phyloP scores from a whole-genome alignment of 345 rosid species.

The Carallia pectinifolia region DNA sequence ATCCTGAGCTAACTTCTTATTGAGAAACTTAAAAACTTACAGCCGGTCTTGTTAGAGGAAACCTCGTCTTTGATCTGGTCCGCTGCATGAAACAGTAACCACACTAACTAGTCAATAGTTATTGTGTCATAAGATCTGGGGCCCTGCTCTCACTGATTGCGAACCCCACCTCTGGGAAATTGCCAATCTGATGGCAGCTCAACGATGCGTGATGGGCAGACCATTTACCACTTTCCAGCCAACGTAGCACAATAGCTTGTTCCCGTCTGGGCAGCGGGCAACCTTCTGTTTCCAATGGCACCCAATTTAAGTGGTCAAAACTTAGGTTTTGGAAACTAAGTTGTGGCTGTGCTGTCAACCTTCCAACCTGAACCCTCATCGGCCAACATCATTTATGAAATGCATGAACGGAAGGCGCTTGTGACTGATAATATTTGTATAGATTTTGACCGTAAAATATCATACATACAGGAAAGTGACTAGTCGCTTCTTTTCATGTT shows the following conservation, averaged over 20 bases:
- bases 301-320: no score
- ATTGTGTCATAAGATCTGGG: no score
- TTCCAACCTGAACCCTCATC: background rate
- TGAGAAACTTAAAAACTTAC: no score
- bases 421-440: no score
- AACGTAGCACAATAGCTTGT: background rate
- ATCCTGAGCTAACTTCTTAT: no score
- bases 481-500: no score
- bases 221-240: background rate
- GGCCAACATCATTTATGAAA: slow-evolving; percentile 2
- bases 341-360: background rate
- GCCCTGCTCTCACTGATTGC: background rate
- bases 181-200: background rate
- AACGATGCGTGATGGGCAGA: slow-evolving; percentile 3
- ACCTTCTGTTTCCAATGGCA: background rate
- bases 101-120: no score
- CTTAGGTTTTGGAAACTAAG: background rate
- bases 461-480: no score
- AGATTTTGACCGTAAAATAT: no score
- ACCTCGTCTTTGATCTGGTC: no score
- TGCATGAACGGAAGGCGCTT: background rate
- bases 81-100: no score
- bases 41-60: no score
- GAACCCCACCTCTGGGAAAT: background rate
- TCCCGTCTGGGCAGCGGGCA: background rate